Evolutionary conservation across 257 asterid species (phyloP), one percentile per base, ranked within the genome.

Genomic region (Galeopsis tetrahit): DNA sequence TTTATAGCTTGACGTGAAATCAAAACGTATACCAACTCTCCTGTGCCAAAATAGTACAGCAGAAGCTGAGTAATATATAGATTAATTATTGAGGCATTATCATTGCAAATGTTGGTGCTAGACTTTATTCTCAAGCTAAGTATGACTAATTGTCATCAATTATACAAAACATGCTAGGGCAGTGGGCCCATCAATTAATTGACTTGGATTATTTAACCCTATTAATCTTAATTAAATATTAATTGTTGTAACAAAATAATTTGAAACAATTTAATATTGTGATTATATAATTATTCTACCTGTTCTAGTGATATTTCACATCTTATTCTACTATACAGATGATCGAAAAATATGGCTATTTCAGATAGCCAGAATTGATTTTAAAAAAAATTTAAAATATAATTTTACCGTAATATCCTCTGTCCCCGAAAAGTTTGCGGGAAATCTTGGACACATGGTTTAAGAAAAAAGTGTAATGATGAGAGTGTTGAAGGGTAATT

Each of bases 41-140:
- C 35, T 9, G 55, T 46, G 38, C 32, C 61, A 69, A 75, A 72
- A 35, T 66, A 70, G 86, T 78, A 65, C 34, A 28, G 68, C 39
- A 76, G 85, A 86, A 86, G 88, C 85, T 69, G 71, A 56, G 15
- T 3, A 72, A 35, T 39, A 35, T 10, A 21, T 21, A 21, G 28
- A 21, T 21, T 21, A 21, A 71, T 72, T 70, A 70, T 65, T 21
- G 77, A 63, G 64, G 75, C 76, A 76, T 79, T 74, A 75, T 83
- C 63, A 71, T 78, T 74, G 53, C 81, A 68, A 75, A 68, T 75
- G 66, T 56, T 75, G 77, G 74, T 57, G 39, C 61, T 60, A 67
- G 62, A 62, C 88, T 80, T 79, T 69, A 83, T 82, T 74, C 78
- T 43, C 83, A 79, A 74, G 79, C 60, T 84, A 77, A 80, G 75